Percentiles rank a stretch among this genome's conserved stretches.
Evolutionary conservation across 371 early-diverging fungal species (phyloP).

Genomic region (Syncephalastrum monosporum): DNA sequence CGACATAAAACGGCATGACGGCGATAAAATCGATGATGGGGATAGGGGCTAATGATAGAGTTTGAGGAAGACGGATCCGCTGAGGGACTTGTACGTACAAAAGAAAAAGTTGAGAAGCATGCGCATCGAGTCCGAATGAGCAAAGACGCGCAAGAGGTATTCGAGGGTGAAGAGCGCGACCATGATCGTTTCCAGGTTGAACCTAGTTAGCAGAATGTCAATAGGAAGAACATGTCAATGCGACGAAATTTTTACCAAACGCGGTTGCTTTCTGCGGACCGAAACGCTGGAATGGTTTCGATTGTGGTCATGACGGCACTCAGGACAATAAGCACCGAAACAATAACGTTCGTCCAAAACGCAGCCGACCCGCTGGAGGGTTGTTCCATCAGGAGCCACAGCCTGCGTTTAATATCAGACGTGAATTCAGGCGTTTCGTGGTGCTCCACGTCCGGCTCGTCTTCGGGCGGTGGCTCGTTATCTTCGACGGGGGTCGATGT

Average conservation of each 20-base stretch:
- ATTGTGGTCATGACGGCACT: slow-evolving; percentile 81
- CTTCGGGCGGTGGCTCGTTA: slow-evolving; percentile 13
- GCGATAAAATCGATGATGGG: slow-evolving; percentile 80
- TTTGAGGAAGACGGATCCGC: background rate
- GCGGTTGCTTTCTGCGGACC: slow-evolving; percentile 53
- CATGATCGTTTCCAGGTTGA: slow-evolving; percentile 74
- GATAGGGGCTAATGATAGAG: slow-evolving; percentile 53
- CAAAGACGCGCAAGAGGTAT: slow-evolving; percentile 66
- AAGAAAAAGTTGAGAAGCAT: slow-evolving; percentile 52
- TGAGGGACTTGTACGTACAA: slow-evolving; percentile 23
- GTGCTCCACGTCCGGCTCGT: slow-evolving; percentile 43
- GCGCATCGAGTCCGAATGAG: slow-evolving; percentile 65
- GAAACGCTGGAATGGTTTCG: slow-evolving; percentile 83
- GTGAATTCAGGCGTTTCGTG: slow-evolving; percentile 21
- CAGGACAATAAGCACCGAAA: slow-evolving; percentile 72
- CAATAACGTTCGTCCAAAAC: slow-evolving; percentile 73
- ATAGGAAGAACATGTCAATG: background rate
- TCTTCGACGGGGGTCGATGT: slow-evolving; percentile 4
- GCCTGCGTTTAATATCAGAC: slow-evolving; percentile 50
- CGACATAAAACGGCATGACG: slow-evolving; percentile 81
- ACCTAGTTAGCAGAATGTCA: slow-evolving; percentile 38
- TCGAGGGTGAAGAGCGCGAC: slow-evolving; percentile 80
- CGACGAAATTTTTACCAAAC: slow-evolving; percentile 52
- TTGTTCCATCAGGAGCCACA: slow-evolving; percentile 71
- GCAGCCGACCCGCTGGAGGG: slow-evolving; percentile 72